These are phyloP conservation scores for Pelargonium nanum DNA, from an alignment of 345 rosid species.

Conservation along the genomic window DNA sequence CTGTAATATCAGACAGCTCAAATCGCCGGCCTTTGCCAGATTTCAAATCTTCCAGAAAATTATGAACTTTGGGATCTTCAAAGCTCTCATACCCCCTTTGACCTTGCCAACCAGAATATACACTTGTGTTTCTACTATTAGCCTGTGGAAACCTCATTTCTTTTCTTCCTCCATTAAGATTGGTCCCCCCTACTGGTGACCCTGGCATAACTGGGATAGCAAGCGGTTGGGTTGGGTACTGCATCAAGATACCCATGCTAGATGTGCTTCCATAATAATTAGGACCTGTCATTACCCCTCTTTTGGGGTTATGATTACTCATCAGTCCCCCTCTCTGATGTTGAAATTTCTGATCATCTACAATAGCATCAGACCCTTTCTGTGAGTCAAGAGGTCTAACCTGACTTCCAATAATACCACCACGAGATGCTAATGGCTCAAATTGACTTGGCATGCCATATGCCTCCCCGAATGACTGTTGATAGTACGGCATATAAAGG, in stretches of 20 bases:
- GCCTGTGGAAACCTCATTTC: slow-evolving; percentile 41
- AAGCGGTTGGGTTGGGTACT: slow-evolving; percentile 62
- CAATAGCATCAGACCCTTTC: slow-evolving; percentile 33
- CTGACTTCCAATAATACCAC: slow-evolving; percentile 27
- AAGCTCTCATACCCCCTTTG: slow-evolving; percentile 41
- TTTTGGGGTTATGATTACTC: slow-evolving; percentile 41
- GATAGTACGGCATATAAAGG: slow-evolving; percentile 58
- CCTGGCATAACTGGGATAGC: slow-evolving; percentile 44
- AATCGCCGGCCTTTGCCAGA: slow-evolving; percentile 54
- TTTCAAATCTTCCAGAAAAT: slow-evolving; percentile 67
- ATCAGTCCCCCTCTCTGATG: slow-evolving; percentile 38
- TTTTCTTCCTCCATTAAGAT: slow-evolving; percentile 49
- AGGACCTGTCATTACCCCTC: slow-evolving; percentile 28
- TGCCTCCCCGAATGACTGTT: slow-evolving; percentile 46
- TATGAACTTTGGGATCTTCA: slow-evolving; percentile 54
- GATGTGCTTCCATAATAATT: slow-evolving; percentile 43
- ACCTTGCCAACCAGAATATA: slow-evolving; percentile 43
- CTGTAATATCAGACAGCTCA: slow-evolving; percentile 57
- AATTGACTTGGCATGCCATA: slow-evolving; percentile 45
- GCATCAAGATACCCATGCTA: slow-evolving; percentile 49
- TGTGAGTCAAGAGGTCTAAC: slow-evolving; percentile 33
- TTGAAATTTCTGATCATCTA: slow-evolving; percentile 45
- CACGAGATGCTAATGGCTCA: slow-evolving; percentile 18
- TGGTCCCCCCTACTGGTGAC: slow-evolving; percentile 40
- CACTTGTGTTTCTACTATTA: slow-evolving; percentile 38